These are phyloP conservation scores for Leptographium lundbergii DNA, from an alignment of 2,329 filamentous ascomycete species.

Conservation along the genomic window DNA sequence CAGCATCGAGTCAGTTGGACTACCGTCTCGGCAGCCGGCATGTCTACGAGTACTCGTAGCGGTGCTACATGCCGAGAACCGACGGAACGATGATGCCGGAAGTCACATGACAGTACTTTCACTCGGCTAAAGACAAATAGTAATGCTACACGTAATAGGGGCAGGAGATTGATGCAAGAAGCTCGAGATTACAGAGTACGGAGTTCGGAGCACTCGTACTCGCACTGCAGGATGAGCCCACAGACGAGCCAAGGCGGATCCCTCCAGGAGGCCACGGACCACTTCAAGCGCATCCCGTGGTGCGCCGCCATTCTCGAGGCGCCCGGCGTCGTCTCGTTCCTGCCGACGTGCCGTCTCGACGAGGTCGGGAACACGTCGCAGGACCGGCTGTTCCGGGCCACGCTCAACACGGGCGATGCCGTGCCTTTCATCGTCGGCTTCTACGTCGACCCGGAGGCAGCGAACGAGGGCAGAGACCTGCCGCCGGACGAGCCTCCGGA, in stretches of 20 bases:
- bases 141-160: background rate
- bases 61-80: too few relatives aligned
- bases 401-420: slow-evolving; percentile 7
- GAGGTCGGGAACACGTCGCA: background rate
- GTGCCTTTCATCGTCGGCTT: slow-evolving; percentile 15
- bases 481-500: background rate
- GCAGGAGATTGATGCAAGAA: background rate
- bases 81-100: too few relatives aligned
- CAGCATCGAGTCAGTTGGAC: too few relatives aligned
- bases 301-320: slow-evolving; percentile 6
- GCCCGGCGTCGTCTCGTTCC: background rate
- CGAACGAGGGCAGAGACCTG: background rate
- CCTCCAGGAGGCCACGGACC: slow-evolving; percentile 5
- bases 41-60: too few relatives aligned
- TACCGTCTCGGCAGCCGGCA: too few relatives aligned
- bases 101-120: too few relatives aligned
- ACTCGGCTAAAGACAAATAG: too few relatives aligned
- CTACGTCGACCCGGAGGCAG: slow-evolving; percentile 8
- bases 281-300: slow-evolving; percentile 7
- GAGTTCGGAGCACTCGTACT: too few relatives aligned
- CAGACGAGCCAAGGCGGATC: background rate
- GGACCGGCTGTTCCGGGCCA: slow-evolving; percentile 5
- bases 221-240: background rate
- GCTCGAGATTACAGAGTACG: background rate
- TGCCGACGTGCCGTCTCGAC: background rate